Percentiles rank a stretch among this genome's conserved stretches.
These are phyloP conservation scores for Coniella vitis DNA, from an alignment of 2,329 filamentous ascomycete genomes.

Conservation along the genomic window DNA sequence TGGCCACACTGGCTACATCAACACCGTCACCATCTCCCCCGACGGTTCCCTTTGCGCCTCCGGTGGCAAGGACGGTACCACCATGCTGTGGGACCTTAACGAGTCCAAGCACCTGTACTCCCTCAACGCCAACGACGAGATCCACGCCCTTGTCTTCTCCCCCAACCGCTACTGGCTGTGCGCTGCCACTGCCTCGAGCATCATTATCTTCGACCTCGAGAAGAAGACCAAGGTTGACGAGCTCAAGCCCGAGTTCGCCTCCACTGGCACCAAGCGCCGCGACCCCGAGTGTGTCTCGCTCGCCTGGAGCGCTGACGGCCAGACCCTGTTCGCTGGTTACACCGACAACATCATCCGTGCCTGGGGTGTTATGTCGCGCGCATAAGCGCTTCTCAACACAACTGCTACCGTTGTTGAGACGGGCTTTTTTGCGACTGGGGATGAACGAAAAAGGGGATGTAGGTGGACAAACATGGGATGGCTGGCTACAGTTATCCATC, in stretches of 20 bases:
- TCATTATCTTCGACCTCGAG: conserved; percentile 99
- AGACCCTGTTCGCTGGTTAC: conserved; percentile 99
- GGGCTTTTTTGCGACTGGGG: conserved; percentile 3
- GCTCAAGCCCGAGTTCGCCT: conserved; percentile 96
- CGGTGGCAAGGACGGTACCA: conserved; percentile 98
- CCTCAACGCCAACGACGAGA: conserved; percentile 98
- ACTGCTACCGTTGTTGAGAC: not conserved
- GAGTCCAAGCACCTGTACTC: conserved; percentile 99
- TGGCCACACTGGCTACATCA: conserved; percentile 99
- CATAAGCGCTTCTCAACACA: conserved; percentile 42
- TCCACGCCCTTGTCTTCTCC: conserved; percentile 99
- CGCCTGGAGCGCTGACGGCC: conserved; percentile 96
- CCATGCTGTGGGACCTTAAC: conserved; percentile 99
- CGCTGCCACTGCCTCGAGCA: conserved; percentile 92
- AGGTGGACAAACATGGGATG: conserved; percentile 9
- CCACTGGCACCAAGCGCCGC: conserved; percentile 85
- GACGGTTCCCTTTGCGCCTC: conserved; percentile 98
- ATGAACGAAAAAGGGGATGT: conserved; percentile 10
- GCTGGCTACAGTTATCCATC: conserved; percentile 9
- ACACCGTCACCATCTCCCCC: conserved; percentile 99
- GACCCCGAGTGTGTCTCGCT: conserved; percentile 97
- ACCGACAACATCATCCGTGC: conserved; percentile 99
- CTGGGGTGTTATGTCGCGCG: conserved; percentile 95
- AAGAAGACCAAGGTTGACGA: conserved; percentile 99
- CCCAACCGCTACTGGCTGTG: conserved; percentile 99